Evolutionary conservation across 306 rosid species (phyloP).

Genomic region (Dalbergia oliveri): DNA sequence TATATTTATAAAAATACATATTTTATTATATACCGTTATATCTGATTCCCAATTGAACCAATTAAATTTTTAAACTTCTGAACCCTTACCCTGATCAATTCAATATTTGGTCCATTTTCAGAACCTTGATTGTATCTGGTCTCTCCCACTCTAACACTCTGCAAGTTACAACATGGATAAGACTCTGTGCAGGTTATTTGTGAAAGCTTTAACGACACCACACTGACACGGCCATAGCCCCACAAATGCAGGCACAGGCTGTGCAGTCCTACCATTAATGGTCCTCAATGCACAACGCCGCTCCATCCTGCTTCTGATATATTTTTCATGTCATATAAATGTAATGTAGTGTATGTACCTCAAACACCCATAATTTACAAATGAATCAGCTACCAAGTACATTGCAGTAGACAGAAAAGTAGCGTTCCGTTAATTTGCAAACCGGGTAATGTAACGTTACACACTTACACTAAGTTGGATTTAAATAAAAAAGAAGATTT

Average conservation of each 20-base stretch:
- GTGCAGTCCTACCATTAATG: neutral
- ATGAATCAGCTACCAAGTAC: neutral
- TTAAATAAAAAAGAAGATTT: no score
- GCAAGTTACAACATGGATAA: constrained; percentile 25
- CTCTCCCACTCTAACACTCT: neutral
- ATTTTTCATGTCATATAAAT: constrained; percentile 1
- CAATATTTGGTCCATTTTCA: no score
- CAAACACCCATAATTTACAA: neutral
- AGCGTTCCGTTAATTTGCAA: neutral
- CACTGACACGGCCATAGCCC: neutral
- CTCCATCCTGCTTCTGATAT: neutral
- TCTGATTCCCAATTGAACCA: no score
- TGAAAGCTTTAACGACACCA: constrained; percentile 1
- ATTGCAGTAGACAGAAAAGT: neutral
- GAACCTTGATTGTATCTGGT: no score
- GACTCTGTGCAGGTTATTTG: constrained; percentile 1
- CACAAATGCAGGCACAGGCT: neutral
- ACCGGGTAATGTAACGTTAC: neutral
- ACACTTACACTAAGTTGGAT: neutral
- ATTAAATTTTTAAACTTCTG: no score
- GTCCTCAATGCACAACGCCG: neutral
- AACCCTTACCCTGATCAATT: no score
- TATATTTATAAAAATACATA: no score
- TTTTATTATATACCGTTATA: no score
- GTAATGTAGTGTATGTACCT: neutral